Base-by-base conservation (phyloP, 2,329 filamentous ascomycete genomes). In the Coleophoma cylindrospora region DNA sequence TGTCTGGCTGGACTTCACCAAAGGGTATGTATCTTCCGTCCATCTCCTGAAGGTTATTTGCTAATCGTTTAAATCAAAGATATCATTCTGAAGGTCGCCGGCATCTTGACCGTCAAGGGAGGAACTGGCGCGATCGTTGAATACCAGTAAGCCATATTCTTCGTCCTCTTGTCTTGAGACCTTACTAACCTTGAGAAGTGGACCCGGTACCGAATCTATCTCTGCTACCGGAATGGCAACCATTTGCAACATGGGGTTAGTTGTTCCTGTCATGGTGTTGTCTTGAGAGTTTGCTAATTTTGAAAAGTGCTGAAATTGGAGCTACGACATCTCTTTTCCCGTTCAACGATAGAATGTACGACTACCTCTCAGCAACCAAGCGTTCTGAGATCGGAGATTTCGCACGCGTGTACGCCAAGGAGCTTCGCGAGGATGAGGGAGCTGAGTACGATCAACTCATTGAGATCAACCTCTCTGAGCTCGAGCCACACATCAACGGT, bases 401-500 rank as follows among this genome's bases (percentile, higher is more conserved):
- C 68, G 82, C 94, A 49, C 86, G 89, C 60, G 67, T 76, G 36
- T 97, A 96, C 70, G 87, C 89, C 61, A 78, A 89, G 63, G 90
- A 95, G 64, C 87, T 99, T 57, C 83, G 81, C 53, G 86, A 89
- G 67, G 94, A 99, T 61, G 79, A 95, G 73, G 90, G 90, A 61
- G 89, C 89, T 60, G 85, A 97, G 73, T 99, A 97, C 72, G 94
- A 99, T 71, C 81, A 97, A 74, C 73, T 96, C 60, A 90, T 97
- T 65, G 92, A 96, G 75, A 89, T 99, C 74, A 92, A 99, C 79
- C 83, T 99, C 49, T 87, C 83, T 52, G 88, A 92, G 73, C 86
- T 99, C 45, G 94, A 99, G 79, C 94, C 94, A 60, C 90, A 97
- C 70, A 91, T 99, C 77, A 99, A 99, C 78, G 94, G 94, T 59